Base-by-base conservation (phyloP, 192 early-diverging fungal genomes). In the Phlyctochytrium arcticum region DNA sequence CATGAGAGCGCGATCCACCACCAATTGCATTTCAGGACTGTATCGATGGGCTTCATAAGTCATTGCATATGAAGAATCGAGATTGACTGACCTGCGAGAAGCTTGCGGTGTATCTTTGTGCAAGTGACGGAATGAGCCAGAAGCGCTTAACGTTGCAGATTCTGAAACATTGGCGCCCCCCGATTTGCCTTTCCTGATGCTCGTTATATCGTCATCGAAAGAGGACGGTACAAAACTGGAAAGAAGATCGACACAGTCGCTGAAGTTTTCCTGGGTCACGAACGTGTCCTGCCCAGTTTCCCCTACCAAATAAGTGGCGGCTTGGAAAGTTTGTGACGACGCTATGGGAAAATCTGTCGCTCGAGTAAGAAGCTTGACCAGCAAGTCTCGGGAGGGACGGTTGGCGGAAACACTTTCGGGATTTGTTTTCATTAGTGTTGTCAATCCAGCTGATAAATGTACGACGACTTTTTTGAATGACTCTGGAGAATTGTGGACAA, bases 401-500 rank as follows among this genome's bases (percentile, higher is more conserved):
- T 54, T 66, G 48, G 57, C 66, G 47, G 58, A 29, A 12, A 80
- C 26, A 21, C 72, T 42, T 7, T 47, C 60, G n/a, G 65, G 62
- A 57, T 88, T 85, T 1, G 80, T 71, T 67, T 88, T 85, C 32
- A 88, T 63, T 2, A 91, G 57, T 49, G 76, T 81, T 39, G 85
- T 65, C 10, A 93, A 75, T 33, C 91, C 91, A 2, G 89, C 85
- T 84, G 87, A 89, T 71, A 87, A 78, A 62, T 89, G 89, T 60
- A 89, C 89, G 2, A 83, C 86, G 19, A 90, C 83, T n/a, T 76
- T 70, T 33, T 80, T 81, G 8, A 86, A 76, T 6, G 85, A 70
- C 36, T 86, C 81, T 19, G 73, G 74, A n/a, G n/a, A n/a, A n/a
- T n/a, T n/a, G n/a, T n/a, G n/a, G n/a, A n/a, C n/a, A n/a, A n/a